Percentiles rank a stretch among this genome's conserved stretches.
Evolutionary conservation across 305 asterid genomes (phyloP).

Genomic region (Solanum hybrid): DNA sequence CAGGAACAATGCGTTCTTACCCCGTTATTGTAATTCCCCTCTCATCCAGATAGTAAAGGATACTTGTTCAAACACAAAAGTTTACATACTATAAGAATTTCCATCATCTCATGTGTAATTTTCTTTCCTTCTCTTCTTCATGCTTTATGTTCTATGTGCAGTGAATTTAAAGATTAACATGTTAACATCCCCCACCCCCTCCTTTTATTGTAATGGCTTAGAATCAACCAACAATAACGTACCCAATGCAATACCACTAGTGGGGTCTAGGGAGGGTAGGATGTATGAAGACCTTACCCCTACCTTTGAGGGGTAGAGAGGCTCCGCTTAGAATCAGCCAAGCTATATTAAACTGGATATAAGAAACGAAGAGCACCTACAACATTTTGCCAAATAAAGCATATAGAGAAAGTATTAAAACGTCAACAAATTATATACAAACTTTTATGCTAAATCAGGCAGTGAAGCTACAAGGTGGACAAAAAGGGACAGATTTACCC

Average conservation of each 20-base stretch:
- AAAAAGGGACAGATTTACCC: background rate
- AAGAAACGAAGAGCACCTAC: background rate
- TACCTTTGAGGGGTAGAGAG: background rate
- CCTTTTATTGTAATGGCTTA: background rate
- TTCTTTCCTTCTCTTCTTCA: background rate
- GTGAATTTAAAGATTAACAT: background rate
- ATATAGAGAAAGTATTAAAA: background rate
- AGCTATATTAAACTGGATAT: background rate
- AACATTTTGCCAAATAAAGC: background rate
- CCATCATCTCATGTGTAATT: background rate
- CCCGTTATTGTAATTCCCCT: background rate
- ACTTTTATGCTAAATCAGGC: background rate
- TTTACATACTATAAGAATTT: background rate
- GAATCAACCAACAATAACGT: background rate
- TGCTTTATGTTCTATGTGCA: background rate
- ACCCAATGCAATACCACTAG: background rate
- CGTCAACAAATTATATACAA: background rate
- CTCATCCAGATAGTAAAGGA: background rate
- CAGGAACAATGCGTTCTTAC: background rate
- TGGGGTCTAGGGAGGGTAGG: background rate
- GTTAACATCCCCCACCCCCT: background rate
- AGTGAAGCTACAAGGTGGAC: background rate
- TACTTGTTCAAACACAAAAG: background rate
- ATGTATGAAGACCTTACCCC: background rate
- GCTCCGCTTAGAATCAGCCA: background rate